Evolutionary conservation across 495 filamentous ascomycete species (phyloP).

Genomic region (Aspergillus funiculosus): DNA sequence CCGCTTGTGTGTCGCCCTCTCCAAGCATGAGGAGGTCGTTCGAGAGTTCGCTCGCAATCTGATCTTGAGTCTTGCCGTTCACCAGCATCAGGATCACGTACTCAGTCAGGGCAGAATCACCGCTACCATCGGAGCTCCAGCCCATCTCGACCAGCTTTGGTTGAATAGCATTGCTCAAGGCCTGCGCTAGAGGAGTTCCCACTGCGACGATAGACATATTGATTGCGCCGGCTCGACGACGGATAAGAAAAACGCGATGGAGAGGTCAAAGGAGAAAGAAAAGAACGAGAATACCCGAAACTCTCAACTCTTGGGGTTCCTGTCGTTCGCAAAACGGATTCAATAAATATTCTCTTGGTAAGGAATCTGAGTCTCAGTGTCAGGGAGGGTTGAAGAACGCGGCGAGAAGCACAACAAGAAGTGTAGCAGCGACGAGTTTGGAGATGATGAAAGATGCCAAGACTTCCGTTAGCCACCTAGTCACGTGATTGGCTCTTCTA

Average conservation of each 20-base stretch:
- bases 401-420: no score
- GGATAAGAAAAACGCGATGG: background rate
- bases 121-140: conserved; percentile 74
- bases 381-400: background rate
- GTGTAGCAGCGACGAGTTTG: no score
- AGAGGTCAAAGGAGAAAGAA: background rate
- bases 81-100: conserved; percentile 96
- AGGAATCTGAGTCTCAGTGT: background rate
- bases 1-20: conserved; percentile 74
- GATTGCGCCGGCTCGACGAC: conserved; percentile 1
- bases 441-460: conserved; percentile 20
- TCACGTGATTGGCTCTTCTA: conserved; percentile 15
- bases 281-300: background rate
- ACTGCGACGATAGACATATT: conserved; percentile 66
- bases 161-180: conserved; percentile 72
- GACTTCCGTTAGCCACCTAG: conserved; percentile 5
- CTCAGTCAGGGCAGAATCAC: conserved; percentile 82
- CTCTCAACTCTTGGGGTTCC: background rate
- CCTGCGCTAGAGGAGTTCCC: conserved; percentile 73
- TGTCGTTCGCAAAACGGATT: background rate
- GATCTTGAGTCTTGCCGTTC: conserved; percentile 84
- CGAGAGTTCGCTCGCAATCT: conserved; percentile 83
- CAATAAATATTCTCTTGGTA: background rate
- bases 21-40: conserved; percentile 80
- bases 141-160: conserved; percentile 94